Base-by-base conservation (phyloP, 345 rosid species). In the Physaria fendleri region DNA sequence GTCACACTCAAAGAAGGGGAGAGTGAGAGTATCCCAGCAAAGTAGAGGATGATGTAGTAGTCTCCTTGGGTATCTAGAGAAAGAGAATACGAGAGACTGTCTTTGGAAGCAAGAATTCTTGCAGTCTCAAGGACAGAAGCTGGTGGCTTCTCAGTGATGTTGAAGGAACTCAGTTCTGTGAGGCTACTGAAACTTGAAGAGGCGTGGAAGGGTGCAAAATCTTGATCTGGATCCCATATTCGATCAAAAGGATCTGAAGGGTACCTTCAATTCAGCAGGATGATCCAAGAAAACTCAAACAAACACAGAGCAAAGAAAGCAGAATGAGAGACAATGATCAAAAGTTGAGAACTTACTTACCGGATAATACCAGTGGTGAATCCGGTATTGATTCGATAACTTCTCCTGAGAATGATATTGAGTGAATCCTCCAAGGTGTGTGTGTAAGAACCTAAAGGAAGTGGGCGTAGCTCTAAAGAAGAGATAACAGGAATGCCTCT, bases 191-290 rank as follows among this genome's bases (percentile, higher is more conserved):
- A 75, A 22, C 67, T 76, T 0, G 54, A 48, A 11, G 96, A 87
- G 37, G 75, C 64, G 48, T 73, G 95, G 65, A 65, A 73, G 6
- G 96, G 92, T 12, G 70, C 66, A 57, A 77, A 88, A 68, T 77
- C 71, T 52, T 71, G 69, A 67, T 88, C 96, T 4, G 82, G 79
- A 68, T 91, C 92, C 98, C 96, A 91, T 25, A 88, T 75, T 8
- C 96, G 82, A 76, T 91, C 98, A 76, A 63, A 90, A 15, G 79
- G 87, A 74, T 91, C 95, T 62, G 15, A 30, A 41, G 96, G 96
- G 43, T 87, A 91, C 84, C 98, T 90, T 76, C 12, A 70, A 51
- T 33, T 57, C 23, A 59, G 17, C 48, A 15, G 16, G 64, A 10
- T 23, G 37, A 29, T 16, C 39, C 21, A 56, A 56, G 9, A 23